Evolutionary conservation across 2,329 filamentous ascomycete genomes (phyloP), one percentile per base, ranked within the genome.

Genomic region (Ophiostoma quercus): DNA sequence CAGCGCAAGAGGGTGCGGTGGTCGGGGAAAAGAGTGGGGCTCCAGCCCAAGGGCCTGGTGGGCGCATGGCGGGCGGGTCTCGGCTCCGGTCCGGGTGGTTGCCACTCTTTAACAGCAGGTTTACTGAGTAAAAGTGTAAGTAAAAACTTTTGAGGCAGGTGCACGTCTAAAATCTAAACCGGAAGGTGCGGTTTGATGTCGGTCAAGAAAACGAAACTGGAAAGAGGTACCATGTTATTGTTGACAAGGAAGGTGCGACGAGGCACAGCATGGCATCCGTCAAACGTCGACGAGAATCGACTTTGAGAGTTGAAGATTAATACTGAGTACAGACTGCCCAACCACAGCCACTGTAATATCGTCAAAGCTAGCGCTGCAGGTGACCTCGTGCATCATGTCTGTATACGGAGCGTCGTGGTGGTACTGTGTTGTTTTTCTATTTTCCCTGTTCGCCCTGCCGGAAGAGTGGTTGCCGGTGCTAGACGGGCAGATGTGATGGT

Each of bases 21-120:
- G n/a, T 57, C 51, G 51, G 51, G 51, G 22, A 29, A 57, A 57
- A 57, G 51, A 29, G 51, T 57, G 51, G 51, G 51, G 43, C 43
- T 11, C 47, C 47, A 29, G 51, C 11, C 2, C 51, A 22, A 57
- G 22, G 51, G n/a, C 22, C 51, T 57, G 51, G 22, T 29, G n/a
- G 51, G n/a, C n/a, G 22, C 22, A 14, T 57, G 51, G 51, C n/a
- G 9, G 9, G n/a, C 51, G 51, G 51, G 22, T 57, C 16, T 57
- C 51, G 51, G 51, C 51, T 29, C 51, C 51, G 51, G 51, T 57
- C 51, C 51, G 51, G 8, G 43, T 47, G 19, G 43, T n/a, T 47
- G 43, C 12, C 25, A 29, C 12, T 14, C 3, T 43, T 14, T 14
- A 43, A 43, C 16, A 16, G 5, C 12, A 14, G 12, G 16, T 43